Conservation (phyloP, 352 stramenopile species). For the Phytophthora cactorum region DNA sequence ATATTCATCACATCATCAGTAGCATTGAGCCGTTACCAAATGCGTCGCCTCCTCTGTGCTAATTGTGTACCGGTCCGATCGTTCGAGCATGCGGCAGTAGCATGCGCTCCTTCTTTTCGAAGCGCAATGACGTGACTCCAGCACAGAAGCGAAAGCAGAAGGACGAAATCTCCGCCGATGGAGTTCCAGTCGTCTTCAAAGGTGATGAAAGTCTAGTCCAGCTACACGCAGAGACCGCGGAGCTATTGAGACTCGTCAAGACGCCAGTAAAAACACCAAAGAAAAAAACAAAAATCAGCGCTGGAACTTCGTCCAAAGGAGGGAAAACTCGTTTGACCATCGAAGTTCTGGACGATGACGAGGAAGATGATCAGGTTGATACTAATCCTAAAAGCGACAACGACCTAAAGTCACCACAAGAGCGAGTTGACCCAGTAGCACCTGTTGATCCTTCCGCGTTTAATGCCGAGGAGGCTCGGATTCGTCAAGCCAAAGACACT, state of each 20-base stretch:
- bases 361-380: constrained; percentile 28
- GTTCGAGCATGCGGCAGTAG: constrained; percentile 33
- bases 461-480: constrained; percentile 56
- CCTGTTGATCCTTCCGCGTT: constrained; percentile 60
- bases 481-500: constrained; percentile 58
- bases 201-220: constrained; percentile 61
- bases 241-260: constrained; percentile 67
- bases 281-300: constrained; percentile 31
- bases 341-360: constrained; percentile 66
- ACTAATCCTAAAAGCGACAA: constrained; percentile 9
- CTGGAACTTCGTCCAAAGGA: constrained; percentile 8
- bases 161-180: constrained; percentile 19
- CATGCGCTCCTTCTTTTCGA: constrained; percentile 47
- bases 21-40: no score
- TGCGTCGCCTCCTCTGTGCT: constrained; percentile 10
- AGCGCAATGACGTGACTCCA: constrained; percentile 33
- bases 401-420: background rate
- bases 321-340: constrained; percentile 64
- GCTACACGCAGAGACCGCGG: constrained; percentile 62
- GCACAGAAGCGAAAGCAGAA: constrained; percentile 32
- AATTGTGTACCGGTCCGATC: constrained; percentile 24
- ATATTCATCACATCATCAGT: no score
- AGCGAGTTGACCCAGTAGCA: constrained; percentile 2
- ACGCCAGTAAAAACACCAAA: constrained; percentile 35
- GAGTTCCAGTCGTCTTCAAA: constrained; percentile 36